phyloP scores from a whole-genome alignment of 2,329 filamentous ascomycete genomes.

The Zarea fungicola region DNA sequence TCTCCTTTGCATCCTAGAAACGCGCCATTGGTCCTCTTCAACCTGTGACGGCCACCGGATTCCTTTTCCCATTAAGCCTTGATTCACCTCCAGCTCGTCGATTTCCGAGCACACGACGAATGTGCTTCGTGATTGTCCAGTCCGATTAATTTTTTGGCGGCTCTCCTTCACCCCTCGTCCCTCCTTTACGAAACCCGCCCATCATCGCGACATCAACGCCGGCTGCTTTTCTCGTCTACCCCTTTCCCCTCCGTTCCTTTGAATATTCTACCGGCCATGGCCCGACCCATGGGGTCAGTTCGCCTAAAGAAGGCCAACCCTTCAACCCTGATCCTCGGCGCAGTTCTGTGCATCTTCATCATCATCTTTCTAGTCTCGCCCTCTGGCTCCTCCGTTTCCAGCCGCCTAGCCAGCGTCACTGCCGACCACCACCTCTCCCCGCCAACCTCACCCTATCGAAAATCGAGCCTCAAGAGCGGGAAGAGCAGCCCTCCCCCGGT shows the following conservation, averaged over 20 bases:
- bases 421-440: constrained; percentile 40
- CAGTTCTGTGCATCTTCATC: constrained; percentile 66
- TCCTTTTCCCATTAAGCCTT: not conserved
- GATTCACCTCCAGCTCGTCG: not conserved
- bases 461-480: constrained; percentile 29
- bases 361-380: constrained; percentile 57
- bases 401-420: constrained; percentile 42
- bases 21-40: not conserved
- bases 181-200: not conserved
- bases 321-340: constrained; percentile 67
- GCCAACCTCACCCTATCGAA: constrained; percentile 39
- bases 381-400: constrained; percentile 40
- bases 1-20: not conserved
- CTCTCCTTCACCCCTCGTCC: constrained; percentile 1
- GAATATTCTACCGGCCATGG: constrained; percentile 35
- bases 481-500: constrained; percentile 66
- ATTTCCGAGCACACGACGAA: not conserved
- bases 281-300: constrained; percentile 55
- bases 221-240: not conserved
- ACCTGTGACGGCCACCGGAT: constrained; percentile 5
- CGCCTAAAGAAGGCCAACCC: constrained; percentile 78
- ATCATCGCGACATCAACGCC: constrained; percentile 4
- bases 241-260: too few species aligned
- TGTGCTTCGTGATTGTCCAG: not conserved
- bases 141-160: not conserved